Conservation (phyloP, 1,284 basidiomycete genomes). For the Austroboletus niveus region DNA sequence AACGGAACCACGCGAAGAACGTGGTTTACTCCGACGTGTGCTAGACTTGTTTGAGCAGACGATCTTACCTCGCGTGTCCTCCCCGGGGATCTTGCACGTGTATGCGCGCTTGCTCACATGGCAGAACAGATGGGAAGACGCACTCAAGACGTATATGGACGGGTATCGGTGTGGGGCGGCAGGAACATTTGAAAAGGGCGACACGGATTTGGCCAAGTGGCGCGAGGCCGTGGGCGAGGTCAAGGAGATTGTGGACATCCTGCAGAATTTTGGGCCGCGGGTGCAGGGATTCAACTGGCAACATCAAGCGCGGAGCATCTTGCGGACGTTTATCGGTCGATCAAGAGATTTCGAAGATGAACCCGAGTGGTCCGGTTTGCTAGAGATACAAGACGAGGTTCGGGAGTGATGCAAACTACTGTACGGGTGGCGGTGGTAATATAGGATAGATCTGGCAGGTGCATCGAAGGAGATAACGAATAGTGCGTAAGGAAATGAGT, state of each 20-base stretch:
- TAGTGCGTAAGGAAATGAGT: neutral
- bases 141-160: constrained; percentile 79
- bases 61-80: constrained; percentile 77
- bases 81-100: constrained; percentile 75
- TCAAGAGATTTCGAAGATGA: constrained; percentile 86
- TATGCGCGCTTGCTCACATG: constrained; percentile 79
- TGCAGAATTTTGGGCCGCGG: constrained; percentile 80
- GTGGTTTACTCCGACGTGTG: constrained; percentile 64
- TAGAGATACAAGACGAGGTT: constrained; percentile 58
- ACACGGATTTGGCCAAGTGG: constrained; percentile 67
- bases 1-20: constrained; percentile 60
- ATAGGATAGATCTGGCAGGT: constrained; percentile 6
- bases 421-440: constrained; percentile 12
- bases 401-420: constrained; percentile 23
- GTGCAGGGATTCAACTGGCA: constrained; percentile 69
- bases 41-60: constrained; percentile 69
- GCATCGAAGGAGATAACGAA: constrained; percentile 1
- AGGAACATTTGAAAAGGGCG: constrained; percentile 62
- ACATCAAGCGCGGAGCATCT: constrained; percentile 83
- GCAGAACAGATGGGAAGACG: constrained; percentile 71
- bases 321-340: constrained; percentile 85
- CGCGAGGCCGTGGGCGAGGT: constrained; percentile 75
- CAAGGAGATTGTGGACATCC: constrained; percentile 78
- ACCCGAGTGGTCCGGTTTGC: constrained; percentile 75
- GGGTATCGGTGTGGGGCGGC: constrained; percentile 78